Percentiles rank a stretch among this genome's conserved stretches.
These are phyloP conservation scores for Trichoderma virens DNA, from an alignment of 495 filamentous ascomycete species.

Conservation along the genomic window DNA sequence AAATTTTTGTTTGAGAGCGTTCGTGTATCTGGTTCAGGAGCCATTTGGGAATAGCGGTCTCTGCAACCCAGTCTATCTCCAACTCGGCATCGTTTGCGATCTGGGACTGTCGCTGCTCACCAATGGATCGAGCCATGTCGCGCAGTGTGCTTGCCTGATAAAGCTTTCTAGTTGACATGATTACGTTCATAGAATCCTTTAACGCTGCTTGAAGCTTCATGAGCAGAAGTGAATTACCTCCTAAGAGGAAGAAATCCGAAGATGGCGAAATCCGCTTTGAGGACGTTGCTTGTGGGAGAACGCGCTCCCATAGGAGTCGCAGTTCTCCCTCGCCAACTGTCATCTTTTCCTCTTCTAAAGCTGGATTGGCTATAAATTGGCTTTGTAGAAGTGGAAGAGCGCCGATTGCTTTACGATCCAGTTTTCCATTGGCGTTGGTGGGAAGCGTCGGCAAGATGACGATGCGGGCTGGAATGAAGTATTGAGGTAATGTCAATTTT, in stretches of 20 bases:
- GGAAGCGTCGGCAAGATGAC: no score
- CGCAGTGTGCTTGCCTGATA: conserved; percentile 23
- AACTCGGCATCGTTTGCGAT: no score
- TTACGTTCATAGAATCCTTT: conserved; percentile 10
- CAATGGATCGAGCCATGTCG: conserved; percentile 20
- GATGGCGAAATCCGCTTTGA: conserved; percentile 5
- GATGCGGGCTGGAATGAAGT: no score
- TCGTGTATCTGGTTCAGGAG: neutral
- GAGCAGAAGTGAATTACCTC: conserved; percentile 30
- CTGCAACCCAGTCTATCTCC: conserved; percentile 20
- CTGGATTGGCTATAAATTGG: no score
- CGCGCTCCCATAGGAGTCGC: neutral
- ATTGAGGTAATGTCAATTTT: no score
- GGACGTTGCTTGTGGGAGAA: conserved; percentile 2
- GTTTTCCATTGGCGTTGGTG: no score
- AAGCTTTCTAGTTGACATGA: conserved; percentile 17
- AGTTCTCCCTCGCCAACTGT: no score
- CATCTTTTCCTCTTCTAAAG: no score
- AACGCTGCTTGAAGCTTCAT: conserved; percentile 22
- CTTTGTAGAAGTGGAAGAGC: no score
- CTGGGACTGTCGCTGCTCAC: conserved; percentile 2
- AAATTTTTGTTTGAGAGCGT: no score
- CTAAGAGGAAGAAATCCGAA: conserved; percentile 33
- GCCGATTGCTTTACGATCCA: no score
- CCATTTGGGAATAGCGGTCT: conserved; percentile 2